A percentile compares a stretch with the other conserved stretches of the same genome.
These are phyloP conservation scores for Populus hybrid DNA, from an alignment of 441 rosid genomes.

Conservation along the genomic window DNA sequence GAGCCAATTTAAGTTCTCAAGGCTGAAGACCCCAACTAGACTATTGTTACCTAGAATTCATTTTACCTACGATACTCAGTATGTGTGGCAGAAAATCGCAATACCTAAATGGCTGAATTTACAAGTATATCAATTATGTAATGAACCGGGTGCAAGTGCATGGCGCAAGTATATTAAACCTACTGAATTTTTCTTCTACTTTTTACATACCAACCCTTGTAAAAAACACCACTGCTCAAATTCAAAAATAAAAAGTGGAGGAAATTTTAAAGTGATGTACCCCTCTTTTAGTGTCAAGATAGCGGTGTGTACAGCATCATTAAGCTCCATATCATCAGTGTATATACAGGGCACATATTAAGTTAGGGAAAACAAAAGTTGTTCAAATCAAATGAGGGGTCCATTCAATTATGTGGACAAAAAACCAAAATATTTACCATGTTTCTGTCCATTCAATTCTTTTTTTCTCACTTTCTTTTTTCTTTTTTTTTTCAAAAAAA, in stretches of 20 bases:
- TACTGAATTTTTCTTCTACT: neutral
- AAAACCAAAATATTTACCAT: neutral
- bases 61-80: neutral
- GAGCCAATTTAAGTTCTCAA: no score
- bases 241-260: neutral
- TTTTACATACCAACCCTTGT: neutral
- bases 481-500: neutral
- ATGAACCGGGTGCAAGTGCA: no score
- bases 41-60: no score
- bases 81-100: neutral
- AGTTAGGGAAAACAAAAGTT: neutral
- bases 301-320: constrained; percentile 98
- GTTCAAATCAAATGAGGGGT: no score
- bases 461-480: no score
- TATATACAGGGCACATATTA: constrained; percentile 35
- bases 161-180: neutral
- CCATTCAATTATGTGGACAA: neutral
- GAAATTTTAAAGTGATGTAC: constrained; percentile 29
- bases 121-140: neutral
- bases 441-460: neutral
- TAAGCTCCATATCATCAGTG: constrained; percentile 99
- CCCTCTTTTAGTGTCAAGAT: constrained; percentile 95
- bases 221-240: neutral
- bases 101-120: neutral
- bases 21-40: no score